phyloP scores from a whole-genome alignment of 495 filamentous ascomycete genomes.

The Amphirosellinia nigrospora region DNA sequence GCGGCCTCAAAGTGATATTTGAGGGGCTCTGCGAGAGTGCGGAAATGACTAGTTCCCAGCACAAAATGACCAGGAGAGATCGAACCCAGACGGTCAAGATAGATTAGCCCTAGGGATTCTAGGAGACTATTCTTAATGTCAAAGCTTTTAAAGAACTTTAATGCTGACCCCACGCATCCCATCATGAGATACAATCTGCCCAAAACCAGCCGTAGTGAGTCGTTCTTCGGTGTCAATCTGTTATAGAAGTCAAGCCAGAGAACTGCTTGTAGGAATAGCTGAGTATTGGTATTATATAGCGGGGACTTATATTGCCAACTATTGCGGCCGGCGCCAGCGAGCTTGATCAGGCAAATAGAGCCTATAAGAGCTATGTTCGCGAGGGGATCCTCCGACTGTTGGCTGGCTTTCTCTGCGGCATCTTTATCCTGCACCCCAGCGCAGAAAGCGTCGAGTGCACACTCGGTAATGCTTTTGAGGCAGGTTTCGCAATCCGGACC shows the following conservation, averaged over 20 bases:
- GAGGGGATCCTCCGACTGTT: constrained; percentile 47
- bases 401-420: constrained; percentile 16
- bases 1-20: constrained; percentile 46
- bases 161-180: constrained; percentile 49
- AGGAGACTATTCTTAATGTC: constrained; percentile 57
- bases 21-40: constrained; percentile 33
- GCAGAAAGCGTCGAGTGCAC: constrained; percentile 38
- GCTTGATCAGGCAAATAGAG: constrained; percentile 52
- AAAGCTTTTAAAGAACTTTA: constrained; percentile 50
- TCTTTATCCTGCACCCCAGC: constrained; percentile 37
- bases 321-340: constrained; percentile 39
- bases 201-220: constrained; percentile 50
- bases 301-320: constrained; percentile 28
- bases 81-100: constrained; percentile 58
- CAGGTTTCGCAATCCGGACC: constrained; percentile 40
- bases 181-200: constrained; percentile 53
- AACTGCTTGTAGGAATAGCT: constrained; percentile 52
- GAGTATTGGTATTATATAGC: constrained; percentile 38
- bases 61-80: constrained; percentile 53
- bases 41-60: constrained; percentile 1
- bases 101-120: constrained; percentile 53
- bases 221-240: constrained; percentile 43
- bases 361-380: constrained; percentile 52
- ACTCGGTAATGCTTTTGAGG: constrained; percentile 39
- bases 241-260: constrained; percentile 53